A percentile compares a stretch with the other conserved stretches of the same genome.
Conservation (phyloP, 2,329 filamentous ascomycete species). For the Colletotrichum acutatum region DNA sequence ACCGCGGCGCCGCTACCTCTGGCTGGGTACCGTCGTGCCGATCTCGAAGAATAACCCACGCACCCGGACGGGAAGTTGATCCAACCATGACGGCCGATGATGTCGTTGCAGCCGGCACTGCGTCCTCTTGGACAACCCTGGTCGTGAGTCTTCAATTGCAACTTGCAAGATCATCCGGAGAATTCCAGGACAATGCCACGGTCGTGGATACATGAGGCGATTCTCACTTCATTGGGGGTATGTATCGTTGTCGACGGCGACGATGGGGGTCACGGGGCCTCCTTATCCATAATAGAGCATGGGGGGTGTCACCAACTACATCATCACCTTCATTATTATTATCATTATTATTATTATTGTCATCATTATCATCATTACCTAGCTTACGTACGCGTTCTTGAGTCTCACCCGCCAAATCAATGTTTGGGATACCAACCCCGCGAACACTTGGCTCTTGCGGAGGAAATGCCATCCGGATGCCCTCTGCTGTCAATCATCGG, state of each 20-base stretch:
- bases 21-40: slow-evolving; percentile 11
- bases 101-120: slow-evolving; percentile 31
- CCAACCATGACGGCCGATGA: slow-evolving; percentile 33
- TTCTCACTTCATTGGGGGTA: not conserved
- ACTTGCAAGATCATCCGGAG: not conserved
- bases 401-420: not conserved
- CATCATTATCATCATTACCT: not conserved
- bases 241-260: not conserved
- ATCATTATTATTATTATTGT: not conserved
- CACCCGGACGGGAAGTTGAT: slow-evolving; percentile 24
- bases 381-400: not conserved
- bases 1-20: slow-evolving; percentile 10
- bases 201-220: not conserved
- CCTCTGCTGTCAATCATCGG: slow-evolving; percentile 1
- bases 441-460: slow-evolving; percentile 37
- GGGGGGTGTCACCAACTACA: not conserved
- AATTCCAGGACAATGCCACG: not conserved
- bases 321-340: not conserved
- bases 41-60: slow-evolving; percentile 34
- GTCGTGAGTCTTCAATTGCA: not conserved
- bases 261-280: not conserved
- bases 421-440: slow-evolving; percentile 1
- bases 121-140: too few relatives aligned
- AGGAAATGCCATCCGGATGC: slow-evolving; percentile 28
- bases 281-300: not conserved